Conservation (phyloP, 257 asterid genomes). For the Verbena officinalis region DNA sequence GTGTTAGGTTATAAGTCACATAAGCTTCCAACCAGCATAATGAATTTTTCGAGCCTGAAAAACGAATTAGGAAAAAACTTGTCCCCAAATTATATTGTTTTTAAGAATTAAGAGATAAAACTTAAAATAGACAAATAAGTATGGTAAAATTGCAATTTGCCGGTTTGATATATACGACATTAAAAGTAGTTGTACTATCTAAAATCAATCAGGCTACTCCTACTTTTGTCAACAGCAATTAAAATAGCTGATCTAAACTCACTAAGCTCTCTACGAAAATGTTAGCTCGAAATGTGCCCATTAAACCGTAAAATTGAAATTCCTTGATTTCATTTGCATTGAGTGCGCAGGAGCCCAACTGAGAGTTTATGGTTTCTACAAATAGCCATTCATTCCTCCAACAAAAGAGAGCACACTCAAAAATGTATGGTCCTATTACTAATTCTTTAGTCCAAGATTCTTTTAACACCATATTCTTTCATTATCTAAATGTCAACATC, state of each 20-base stretch:
- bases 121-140: too few relatives aligned
- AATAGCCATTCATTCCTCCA: background rate
- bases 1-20: too few relatives aligned
- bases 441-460: background rate
- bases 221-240: too few relatives aligned
- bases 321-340: background rate
- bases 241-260: background rate
- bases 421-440: background rate
- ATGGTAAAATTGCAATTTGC: too few relatives aligned
- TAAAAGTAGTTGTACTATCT: too few relatives aligned
- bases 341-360: background rate
- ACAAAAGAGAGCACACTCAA: background rate
- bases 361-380: background rate
- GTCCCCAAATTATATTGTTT: too few relatives aligned
- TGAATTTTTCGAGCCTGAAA: too few relatives aligned
- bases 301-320: background rate
- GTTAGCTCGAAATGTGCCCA: background rate
- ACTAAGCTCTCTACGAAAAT: background rate
- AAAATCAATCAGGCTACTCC: too few relatives aligned
- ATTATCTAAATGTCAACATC: background rate
- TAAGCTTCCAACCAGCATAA: too few relatives aligned
- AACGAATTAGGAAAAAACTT: too few relatives aligned
- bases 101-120: too few relatives aligned
- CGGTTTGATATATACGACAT: too few relatives aligned
- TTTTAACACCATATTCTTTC: background rate